Conservation (phyloP, 441 rosid genomes). For the Eruca vesicaria region DNA sequence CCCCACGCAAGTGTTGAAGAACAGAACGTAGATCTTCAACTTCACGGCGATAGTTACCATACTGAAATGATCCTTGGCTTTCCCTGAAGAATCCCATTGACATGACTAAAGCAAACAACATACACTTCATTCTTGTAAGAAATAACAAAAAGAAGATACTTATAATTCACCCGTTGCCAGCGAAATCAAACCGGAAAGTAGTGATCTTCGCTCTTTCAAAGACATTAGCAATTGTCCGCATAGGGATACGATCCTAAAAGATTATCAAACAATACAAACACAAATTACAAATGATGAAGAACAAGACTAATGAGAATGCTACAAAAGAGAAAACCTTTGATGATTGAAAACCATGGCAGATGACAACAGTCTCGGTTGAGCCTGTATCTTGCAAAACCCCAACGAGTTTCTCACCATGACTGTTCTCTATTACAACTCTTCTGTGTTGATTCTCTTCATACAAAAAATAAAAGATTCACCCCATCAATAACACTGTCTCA, state of each 20-base stretch:
- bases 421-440: slow-evolving; percentile 55
- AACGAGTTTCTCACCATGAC: slow-evolving; percentile 70
- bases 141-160: not conserved
- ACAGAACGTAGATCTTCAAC: slow-evolving; percentile 73
- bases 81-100: slow-evolving; percentile 45
- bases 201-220: slow-evolving; percentile 53
- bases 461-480: not conserved
- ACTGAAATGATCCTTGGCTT: slow-evolving; percentile 85
- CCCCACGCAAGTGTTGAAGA: slow-evolving; percentile 46
- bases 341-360: slow-evolving; percentile 89
- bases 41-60: slow-evolving; percentile 82
- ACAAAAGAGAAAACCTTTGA: slow-evolving; percentile 52
- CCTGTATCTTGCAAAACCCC: slow-evolving; percentile 78
- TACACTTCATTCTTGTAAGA: not conserved
- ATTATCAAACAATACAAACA: not conserved
- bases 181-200: slow-evolving; percentile 79
- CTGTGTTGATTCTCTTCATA: slow-evolving; percentile 23
- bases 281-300: not conserved
- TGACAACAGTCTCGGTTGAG: slow-evolving; percentile 65
- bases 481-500: not conserved
- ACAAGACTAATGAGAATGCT: not conserved
- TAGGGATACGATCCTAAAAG: slow-evolving; percentile 67
- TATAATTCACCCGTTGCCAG: slow-evolving; percentile 74
- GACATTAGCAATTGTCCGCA: slow-evolving; percentile 57
- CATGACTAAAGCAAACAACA: not conserved